A percentile compares a stretch with the other conserved stretches of the same genome.
These are phyloP conservation scores for Mortierella alpina DNA, from an alignment of 192 early-diverging fungal genomes.

Conservation along the genomic window DNA sequence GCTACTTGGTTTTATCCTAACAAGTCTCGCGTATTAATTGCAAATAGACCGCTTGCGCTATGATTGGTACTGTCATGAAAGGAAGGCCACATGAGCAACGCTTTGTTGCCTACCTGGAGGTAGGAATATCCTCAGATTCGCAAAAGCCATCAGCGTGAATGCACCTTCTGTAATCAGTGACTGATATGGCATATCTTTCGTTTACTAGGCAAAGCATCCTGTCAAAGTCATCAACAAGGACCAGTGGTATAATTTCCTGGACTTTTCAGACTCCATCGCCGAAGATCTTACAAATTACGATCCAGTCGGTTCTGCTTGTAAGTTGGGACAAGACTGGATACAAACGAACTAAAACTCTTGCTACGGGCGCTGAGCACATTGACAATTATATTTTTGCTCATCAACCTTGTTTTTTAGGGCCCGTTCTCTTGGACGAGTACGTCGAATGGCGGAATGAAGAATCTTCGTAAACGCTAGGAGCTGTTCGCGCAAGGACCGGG, in stretches of 20 bases:
- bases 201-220: constrained; percentile 51
- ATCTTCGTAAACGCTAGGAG: constrained; percentile 4
- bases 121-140: background rate
- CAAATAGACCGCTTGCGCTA: constrained; percentile 58
- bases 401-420: constrained; percentile 58
- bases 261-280: constrained; percentile 63
- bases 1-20: too few relatives aligned
- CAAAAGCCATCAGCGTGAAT: background rate
- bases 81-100: constrained; percentile 56
- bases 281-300: constrained; percentile 69
- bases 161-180: background rate
- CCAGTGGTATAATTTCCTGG: constrained; percentile 75
- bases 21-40: background rate
- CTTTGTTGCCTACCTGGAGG: constrained; percentile 65
- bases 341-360: background rate
- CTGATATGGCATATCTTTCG: background rate
- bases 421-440: constrained; percentile 75
- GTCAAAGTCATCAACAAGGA: constrained; percentile 74
- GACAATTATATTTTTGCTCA: background rate
- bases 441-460: constrained; percentile 66
- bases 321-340: constrained; percentile 13
- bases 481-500: background rate
- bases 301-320: constrained; percentile 68
- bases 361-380: background rate
- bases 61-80: constrained; percentile 65